These are phyloP conservation scores for Herpetomonas samuelpessoai DNA, from an alignment of 208 protist genomes.

Conservation along the genomic window DNA sequence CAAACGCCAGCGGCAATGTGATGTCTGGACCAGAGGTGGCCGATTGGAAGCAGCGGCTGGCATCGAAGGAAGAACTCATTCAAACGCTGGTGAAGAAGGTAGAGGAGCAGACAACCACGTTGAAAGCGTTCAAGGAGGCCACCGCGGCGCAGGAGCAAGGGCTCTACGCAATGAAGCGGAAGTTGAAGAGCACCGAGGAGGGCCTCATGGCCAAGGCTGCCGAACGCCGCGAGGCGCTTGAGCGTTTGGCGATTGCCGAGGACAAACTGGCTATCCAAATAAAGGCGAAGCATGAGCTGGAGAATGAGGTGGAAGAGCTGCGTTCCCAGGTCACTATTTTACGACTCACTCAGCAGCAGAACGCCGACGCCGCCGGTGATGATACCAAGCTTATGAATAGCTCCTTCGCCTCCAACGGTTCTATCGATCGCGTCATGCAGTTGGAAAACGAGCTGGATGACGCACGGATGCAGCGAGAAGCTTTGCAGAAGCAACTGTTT, in stretches of 20 bases:
- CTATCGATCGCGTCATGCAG: slow-evolving; percentile 49
- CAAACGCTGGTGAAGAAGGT: slow-evolving; percentile 38
- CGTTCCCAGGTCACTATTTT: slow-evolving; percentile 39
- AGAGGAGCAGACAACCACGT: slow-evolving; percentile 37
- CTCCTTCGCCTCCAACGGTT: slow-evolving; percentile 63
- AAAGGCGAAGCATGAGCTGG: slow-evolving; percentile 36
- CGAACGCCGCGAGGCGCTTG: slow-evolving; percentile 46
- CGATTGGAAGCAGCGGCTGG: slow-evolving; percentile 35
- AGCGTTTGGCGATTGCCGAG: slow-evolving; percentile 48
- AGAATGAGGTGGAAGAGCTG: slow-evolving; percentile 57
- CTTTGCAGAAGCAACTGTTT: slow-evolving; percentile 47
- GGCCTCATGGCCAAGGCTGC: slow-evolving; percentile 38
- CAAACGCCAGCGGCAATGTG: background rate
- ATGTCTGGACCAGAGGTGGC: slow-evolving; percentile 4
- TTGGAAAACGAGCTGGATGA: slow-evolving; percentile 75
- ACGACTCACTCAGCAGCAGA: slow-evolving; percentile 18
- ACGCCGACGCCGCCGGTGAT: slow-evolving; percentile 12
- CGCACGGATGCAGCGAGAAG: slow-evolving; percentile 48
- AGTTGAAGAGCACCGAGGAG: slow-evolving; percentile 50
- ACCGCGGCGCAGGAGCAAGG: slow-evolving; percentile 46
- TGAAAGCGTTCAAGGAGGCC: slow-evolving; percentile 51
- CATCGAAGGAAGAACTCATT: slow-evolving; percentile 56
- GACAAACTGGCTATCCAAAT: slow-evolving; percentile 50
- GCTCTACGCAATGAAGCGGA: slow-evolving; percentile 42
- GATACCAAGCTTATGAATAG: slow-evolving; percentile 23